Percentiles rank a stretch among this genome's conserved stretches.
Evolutionary conservation across 148 eudicot species (phyloP).

Genomic region (Camellia lanceoleosa): DNA sequence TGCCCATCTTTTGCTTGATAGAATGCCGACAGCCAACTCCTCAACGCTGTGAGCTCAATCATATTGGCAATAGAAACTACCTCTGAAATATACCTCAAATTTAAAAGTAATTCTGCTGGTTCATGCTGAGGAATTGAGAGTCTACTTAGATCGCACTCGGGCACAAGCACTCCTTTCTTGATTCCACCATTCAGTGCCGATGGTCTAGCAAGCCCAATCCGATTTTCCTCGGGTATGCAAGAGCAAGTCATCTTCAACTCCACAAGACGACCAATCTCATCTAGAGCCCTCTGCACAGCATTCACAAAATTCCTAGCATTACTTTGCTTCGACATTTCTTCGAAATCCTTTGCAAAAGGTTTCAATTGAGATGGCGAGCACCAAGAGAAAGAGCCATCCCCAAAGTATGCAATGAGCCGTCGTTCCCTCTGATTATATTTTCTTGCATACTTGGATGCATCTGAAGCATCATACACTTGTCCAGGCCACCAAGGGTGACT

Average conservation of each 20-base stretch:
- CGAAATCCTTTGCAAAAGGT: slow-evolving; percentile 63
- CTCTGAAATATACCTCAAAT: slow-evolving; percentile 31
- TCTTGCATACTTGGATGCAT: slow-evolving; percentile 66
- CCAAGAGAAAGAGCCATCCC: slow-evolving; percentile 82
- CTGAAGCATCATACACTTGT: slow-evolving; percentile 51
- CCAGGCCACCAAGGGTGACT: slow-evolving; percentile 95
- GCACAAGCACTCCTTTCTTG: slow-evolving; percentile 50
- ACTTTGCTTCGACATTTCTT: slow-evolving; percentile 55
- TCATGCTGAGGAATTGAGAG: slow-evolving; percentile 28
- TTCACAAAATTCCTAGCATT: slow-evolving; percentile 40
- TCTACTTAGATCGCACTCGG: slow-evolving; percentile 32
- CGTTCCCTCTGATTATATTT: slow-evolving; percentile 39
- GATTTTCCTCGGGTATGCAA: slow-evolving; percentile 27
- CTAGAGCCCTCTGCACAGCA: slow-evolving; percentile 54
- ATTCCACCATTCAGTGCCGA: slow-evolving; percentile 54
- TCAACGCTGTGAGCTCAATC: slow-evolving; percentile 46
- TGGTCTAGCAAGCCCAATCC: slow-evolving; percentile 24
- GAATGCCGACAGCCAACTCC: slow-evolving; percentile 51
- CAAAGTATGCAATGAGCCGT: slow-evolving; percentile 73
- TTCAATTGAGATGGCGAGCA: slow-evolving; percentile 59
- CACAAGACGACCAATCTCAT: slow-evolving; percentile 43
- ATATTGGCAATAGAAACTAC: slow-evolving; percentile 15
- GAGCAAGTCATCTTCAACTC: slow-evolving; percentile 39
- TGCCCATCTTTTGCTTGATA: slow-evolving; percentile 41
- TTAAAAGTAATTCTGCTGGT: slow-evolving; percentile 33